Evolutionary conservation across 2,329 filamentous ascomycete species (phyloP).

Genomic region (Sporothrix curviconia): DNA sequence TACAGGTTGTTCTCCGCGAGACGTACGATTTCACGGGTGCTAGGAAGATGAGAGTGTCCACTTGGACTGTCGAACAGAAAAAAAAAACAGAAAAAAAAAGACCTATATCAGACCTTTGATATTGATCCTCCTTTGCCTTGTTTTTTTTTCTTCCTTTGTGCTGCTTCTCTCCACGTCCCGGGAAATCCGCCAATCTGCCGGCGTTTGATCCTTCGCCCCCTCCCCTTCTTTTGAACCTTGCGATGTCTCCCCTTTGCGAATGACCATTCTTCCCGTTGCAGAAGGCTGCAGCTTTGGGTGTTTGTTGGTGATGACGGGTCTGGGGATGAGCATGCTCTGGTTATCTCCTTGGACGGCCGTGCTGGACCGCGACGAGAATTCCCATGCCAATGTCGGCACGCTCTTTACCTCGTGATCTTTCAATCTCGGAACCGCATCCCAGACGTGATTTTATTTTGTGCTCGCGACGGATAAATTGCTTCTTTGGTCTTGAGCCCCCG

Average conservation of each 20-base stretch:
- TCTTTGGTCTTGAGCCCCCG: no score
- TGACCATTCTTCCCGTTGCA: no score
- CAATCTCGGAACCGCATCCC: no score
- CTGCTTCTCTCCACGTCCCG: not conserved
- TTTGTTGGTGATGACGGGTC: not conserved
- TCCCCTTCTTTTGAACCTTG: not conserved
- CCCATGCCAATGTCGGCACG: no score
- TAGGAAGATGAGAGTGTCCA: not conserved
- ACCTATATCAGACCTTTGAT: not conserved
- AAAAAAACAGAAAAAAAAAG: no score
- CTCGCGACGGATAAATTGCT: no score
- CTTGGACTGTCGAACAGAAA: not conserved
- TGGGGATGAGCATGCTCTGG: not conserved
- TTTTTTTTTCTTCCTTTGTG: not conserved
- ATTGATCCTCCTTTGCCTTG: not conserved
- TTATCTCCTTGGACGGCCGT: not conserved
- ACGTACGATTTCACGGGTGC: constrained; percentile 1
- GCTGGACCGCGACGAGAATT: no score
- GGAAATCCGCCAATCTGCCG: no score
- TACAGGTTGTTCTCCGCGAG: not conserved
- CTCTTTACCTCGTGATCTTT: no score
- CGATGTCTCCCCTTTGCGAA: no score
- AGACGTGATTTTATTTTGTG: no score
- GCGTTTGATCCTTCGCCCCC: not conserved
- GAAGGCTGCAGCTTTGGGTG: no score